These are phyloP conservation scores for Trichoderma sp. DNA, from an alignment of 2,329 filamentous ascomycete species.

Conservation along the genomic window DNA sequence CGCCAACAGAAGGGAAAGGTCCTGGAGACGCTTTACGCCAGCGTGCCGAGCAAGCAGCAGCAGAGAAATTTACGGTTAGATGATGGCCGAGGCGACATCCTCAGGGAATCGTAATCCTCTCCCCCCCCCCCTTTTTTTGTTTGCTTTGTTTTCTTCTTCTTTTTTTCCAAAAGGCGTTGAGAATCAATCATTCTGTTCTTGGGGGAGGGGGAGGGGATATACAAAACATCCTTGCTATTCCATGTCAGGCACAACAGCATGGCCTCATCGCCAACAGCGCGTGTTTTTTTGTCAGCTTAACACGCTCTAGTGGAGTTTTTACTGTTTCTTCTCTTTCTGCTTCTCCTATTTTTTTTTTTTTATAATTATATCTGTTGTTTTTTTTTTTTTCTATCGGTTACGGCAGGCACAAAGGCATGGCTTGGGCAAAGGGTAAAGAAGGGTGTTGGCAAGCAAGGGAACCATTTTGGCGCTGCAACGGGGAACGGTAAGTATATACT, in stretches of 20 bases:
- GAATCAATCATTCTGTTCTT: neutral
- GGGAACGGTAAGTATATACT: conserved; percentile 6
- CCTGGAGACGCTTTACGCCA: conserved; percentile 74
- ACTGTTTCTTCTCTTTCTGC: too few relatives aligned
- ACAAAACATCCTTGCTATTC: neutral
- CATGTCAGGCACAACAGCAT: neutral
- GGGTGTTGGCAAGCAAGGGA: neutral
- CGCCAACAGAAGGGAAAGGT: conserved; percentile 78
- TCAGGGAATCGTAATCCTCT: conserved; percentile 5
- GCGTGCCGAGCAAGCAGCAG: conserved; percentile 28
- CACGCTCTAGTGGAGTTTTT: neutral
- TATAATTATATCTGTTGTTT: neutral
- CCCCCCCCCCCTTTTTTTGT: neutral
- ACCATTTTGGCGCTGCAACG: neutral
- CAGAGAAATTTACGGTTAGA: conserved; percentile 9
- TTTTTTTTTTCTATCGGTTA: neutral
- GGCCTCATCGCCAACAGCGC: neutral
- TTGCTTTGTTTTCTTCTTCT: neutral
- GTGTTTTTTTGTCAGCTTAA: neutral
- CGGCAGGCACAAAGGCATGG: conserved; percentile 2
- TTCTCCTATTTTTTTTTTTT: neutral
- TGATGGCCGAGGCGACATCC: neutral
- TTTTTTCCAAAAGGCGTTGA: neutral
- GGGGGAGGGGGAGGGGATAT: neutral
- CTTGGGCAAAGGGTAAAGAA: neutral